Base-by-base conservation (phyloP, 495 filamentous ascomycete species). In the Podospora tetraspora region DNA sequence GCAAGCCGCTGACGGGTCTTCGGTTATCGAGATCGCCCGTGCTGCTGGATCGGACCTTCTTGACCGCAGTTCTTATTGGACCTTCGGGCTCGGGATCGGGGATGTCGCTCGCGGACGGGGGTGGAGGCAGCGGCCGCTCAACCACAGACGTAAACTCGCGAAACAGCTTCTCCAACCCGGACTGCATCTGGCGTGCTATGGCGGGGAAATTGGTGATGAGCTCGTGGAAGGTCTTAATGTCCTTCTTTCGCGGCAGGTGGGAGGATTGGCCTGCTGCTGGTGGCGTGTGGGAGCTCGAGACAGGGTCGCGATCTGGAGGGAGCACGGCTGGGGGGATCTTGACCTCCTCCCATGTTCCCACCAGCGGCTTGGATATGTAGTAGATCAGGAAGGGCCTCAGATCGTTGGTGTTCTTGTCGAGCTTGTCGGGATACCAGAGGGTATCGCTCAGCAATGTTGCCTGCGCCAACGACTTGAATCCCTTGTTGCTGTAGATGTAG, bases 171-270 rank as follows among this genome's bases (percentile, higher is more conserved):
- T 98, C 93, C 22, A 99, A 79, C 0, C 96, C 96, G 2, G 89
- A 86, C 73, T 97, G 92, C 94, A 98, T 97, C 79, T 98, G 96
- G 67, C 92, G 86, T 34, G 95, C 94, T 70, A 99, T 99, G 86
- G 96, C 93, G 12, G 96, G 96, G 68, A 97, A 99, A 68, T 93
- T 85, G 68, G 92, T 91, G 56, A 99, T 84, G 59, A 99, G 83
- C 66, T 98, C 95, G 64, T 90, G 91, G 77, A 99, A 98, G 2
- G 86, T 90, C 75, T 88, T 91, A 69, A 99, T 90, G 70, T 96
- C 91, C 77, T 96, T 96, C 79, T 97, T 97, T 30, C 84, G 85
- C 22, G 86, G 87, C 25, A 80, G 68, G 62, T 69, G 61, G 30
- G 69, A 68, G 13, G 65, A 67, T 10, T 73, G 69, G 7, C 76